A percentile compares a stretch with the other conserved stretches of the same genome.
Evolutionary conservation across 2,329 filamentous ascomycete species (phyloP).

Genomic region (Fonsecaea multimorphosa): DNA sequence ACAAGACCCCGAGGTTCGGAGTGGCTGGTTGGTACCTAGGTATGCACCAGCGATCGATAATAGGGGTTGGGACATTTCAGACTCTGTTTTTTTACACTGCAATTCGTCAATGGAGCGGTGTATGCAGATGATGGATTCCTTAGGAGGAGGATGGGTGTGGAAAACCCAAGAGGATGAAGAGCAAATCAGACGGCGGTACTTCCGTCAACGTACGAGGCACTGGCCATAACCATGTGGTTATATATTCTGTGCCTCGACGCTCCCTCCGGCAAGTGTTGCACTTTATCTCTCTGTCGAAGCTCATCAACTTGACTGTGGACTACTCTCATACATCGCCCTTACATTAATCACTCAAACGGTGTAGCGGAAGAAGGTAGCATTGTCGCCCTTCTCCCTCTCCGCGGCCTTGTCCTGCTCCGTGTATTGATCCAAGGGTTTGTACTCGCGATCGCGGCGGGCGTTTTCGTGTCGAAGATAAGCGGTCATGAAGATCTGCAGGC

Average conservation of each 20-base stretch:
- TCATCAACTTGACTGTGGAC: background rate
- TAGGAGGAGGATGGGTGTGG: too few species aligned
- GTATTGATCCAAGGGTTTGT: constrained; percentile 27
- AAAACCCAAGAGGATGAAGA: background rate
- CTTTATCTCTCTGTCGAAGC: background rate
- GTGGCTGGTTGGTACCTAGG: too few species aligned
- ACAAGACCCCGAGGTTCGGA: too few species aligned
- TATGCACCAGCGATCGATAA: too few species aligned
- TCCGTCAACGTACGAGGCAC: background rate
- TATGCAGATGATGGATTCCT: too few species aligned
- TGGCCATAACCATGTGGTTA: background rate
- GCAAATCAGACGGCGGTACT: background rate
- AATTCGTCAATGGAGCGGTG: too few species aligned
- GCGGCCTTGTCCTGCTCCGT: constrained; percentile 28
- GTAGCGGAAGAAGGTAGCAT: constrained; percentile 37
- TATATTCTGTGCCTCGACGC: background rate
- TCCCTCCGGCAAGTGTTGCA: background rate
- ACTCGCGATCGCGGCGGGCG: constrained; percentile 30
- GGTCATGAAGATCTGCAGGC: constrained; percentile 57
- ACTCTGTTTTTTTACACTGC: too few species aligned
- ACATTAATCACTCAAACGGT: constrained; percentile 15
- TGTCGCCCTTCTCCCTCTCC: constrained; percentile 32
- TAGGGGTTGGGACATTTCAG: too few species aligned
- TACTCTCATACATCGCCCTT: background rate
- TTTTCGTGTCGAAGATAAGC: constrained; percentile 36